Evolutionary conservation across 108 stramenopile species (phyloP).

Genomic region (Skeletonema grethae): DNA sequence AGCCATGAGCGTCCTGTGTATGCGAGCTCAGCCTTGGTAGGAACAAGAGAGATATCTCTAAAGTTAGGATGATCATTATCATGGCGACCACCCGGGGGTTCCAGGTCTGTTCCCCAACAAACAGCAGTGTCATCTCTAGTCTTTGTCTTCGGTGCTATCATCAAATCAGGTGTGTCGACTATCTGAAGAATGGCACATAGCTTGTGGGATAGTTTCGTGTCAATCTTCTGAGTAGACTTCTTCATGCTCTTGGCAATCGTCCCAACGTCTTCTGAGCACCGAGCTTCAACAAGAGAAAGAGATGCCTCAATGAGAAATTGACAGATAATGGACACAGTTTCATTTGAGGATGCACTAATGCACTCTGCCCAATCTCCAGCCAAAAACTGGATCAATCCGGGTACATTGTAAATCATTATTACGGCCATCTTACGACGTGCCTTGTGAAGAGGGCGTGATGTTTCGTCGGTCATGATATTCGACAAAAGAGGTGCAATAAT

Average conservation of each 20-base stretch:
- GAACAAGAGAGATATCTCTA: slow-evolving; percentile 53
- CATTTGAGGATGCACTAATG: slow-evolving; percentile 1
- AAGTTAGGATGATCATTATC: slow-evolving; percentile 54
- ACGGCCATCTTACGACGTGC: slow-evolving; percentile 18
- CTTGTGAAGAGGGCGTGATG: slow-evolving; percentile 40
- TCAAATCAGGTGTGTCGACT: slow-evolving; percentile 12
- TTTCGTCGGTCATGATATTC: slow-evolving; percentile 34
- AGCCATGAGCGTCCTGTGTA: slow-evolving; percentile 35
- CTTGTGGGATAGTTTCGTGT: slow-evolving; percentile 3
- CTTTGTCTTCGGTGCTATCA: neutral
- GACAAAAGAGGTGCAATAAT: slow-evolving; percentile 37
- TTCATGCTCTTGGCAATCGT: slow-evolving; percentile 31
- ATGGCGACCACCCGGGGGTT: slow-evolving; percentile 57
- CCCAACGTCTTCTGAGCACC: slow-evolving; percentile 23
- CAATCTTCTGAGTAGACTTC: slow-evolving; percentile 14
- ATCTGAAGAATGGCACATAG: slow-evolving; percentile 42
- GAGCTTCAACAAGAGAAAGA: slow-evolving; percentile 41
- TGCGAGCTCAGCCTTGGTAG: slow-evolving; percentile 45
- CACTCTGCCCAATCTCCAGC: neutral
- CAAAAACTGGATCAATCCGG: slow-evolving; percentile 34
- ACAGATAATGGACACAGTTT: slow-evolving; percentile 21
- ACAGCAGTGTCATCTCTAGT: slow-evolving; percentile 9
- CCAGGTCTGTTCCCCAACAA: slow-evolving; percentile 49
- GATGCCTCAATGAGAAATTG: slow-evolving; percentile 29
- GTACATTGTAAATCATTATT: slow-evolving; percentile 18